phyloP scores from a whole-genome alignment of 306 rosid genomes.

The Pterocarpus santalinus region DNA sequence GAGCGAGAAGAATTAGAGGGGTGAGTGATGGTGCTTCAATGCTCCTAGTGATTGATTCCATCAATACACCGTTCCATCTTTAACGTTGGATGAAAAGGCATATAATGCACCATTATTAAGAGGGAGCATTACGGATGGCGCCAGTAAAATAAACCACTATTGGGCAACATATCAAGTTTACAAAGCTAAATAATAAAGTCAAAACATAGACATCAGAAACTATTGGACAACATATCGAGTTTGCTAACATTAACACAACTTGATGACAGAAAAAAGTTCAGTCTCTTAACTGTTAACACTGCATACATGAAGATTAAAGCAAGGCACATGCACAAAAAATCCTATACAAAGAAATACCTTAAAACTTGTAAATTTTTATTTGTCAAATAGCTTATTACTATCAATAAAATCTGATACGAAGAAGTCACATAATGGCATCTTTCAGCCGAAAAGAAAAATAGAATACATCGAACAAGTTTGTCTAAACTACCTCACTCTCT shows the following conservation, averaged over 20 bases:
- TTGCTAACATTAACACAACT: conserved; percentile 10
- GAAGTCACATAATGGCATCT: conserved; percentile 38
- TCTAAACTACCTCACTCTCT: conserved; percentile 44
- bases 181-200: background rate
- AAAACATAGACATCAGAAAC: background rate
- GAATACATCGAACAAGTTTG: conserved; percentile 32
- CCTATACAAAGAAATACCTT: conserved; percentile 3
- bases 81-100: no score
- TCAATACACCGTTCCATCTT: no score
- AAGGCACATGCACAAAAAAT: background rate
- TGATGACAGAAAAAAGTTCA: conserved; percentile 18
- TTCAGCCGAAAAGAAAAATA: conserved; percentile 36
- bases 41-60: no score
- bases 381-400: conserved; percentile 32
- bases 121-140: no score
- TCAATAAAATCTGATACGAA: conserved; percentile 22
- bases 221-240: background rate
- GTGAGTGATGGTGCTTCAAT: no score
- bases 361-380: conserved; percentile 29
- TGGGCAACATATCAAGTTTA: background rate
- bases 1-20: no score
- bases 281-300: background rate
- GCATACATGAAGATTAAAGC: conserved; percentile 17
- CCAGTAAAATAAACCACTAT: no score
- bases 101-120: no score